Evolutionary conservation across 768 basidiomycete genomes (phyloP).

Genomic region (Boletus edulis): DNA sequence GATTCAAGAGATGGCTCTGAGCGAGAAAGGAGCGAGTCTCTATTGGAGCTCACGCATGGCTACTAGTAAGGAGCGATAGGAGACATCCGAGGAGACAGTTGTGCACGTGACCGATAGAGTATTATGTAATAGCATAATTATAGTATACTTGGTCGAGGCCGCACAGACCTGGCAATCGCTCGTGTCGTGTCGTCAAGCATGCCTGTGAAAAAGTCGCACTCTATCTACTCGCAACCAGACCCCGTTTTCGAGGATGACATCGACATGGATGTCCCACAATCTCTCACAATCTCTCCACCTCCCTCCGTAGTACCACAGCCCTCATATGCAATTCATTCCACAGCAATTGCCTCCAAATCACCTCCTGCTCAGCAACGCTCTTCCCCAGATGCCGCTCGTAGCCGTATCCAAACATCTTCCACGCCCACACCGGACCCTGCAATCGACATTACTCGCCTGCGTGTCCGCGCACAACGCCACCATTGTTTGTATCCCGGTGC

Average conservation of each 20-base stretch:
- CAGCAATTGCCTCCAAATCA: constrained; percentile 10
- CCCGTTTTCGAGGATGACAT: constrained; percentile 36
- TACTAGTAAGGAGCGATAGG: too few relatives aligned
- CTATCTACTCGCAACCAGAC: constrained; percentile 20
- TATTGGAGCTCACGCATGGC: too few relatives aligned
- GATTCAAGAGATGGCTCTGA: too few relatives aligned
- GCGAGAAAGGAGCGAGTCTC: neutral
- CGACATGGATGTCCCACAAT: constrained; percentile 27
- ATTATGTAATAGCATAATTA: too few relatives aligned
- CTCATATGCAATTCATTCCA: constrained; percentile 12
- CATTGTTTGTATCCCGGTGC: constrained; percentile 88
- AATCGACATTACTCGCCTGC: constrained; percentile 73
- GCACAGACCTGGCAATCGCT: constrained; percentile 16
- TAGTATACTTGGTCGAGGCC: neutral
- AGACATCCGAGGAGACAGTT: too few relatives aligned
- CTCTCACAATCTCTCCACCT: neutral
- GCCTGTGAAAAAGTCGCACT: constrained; percentile 21
- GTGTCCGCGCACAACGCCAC: constrained; percentile 68
- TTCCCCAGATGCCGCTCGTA: constrained; percentile 9
- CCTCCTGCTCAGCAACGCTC: constrained; percentile 18
- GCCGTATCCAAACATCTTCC: constrained; percentile 9
- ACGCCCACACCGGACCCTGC: constrained; percentile 47
- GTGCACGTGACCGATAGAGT: constrained; percentile 18
- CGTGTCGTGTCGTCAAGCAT: constrained; percentile 20
- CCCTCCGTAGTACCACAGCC: constrained; percentile 6